A percentile compares a stretch with the other conserved stretches of the same genome.
Conservation (phyloP, 805 yeast genomes). For the Yamadazyma nakazawae region DNA sequence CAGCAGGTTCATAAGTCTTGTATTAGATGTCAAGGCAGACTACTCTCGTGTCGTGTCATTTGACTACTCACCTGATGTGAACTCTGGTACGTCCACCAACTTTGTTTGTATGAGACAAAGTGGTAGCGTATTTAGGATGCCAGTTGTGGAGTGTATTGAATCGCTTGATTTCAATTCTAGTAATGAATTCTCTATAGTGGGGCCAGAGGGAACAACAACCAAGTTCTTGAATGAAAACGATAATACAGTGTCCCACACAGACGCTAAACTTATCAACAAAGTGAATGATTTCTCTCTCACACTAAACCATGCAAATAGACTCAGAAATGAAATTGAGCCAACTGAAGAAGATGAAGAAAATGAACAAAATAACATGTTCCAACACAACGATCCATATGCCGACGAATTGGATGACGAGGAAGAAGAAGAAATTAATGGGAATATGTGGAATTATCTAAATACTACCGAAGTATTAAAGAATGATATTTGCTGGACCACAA, state of each 20-base stretch:
- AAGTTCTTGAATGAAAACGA: conserved; percentile 33
- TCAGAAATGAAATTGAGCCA: conserved; percentile 10
- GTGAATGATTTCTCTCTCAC: conserved; percentile 12
- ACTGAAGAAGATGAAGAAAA: conserved; percentile 2
- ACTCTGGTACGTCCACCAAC: conserved; percentile 52
- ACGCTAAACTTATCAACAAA: conserved; percentile 9
- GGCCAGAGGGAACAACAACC: conserved; percentile 53
- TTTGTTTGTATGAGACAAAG: conserved; percentile 88
- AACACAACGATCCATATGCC: neutral
- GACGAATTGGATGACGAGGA: conserved; percentile 9
- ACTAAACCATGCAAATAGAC: conserved; percentile 7
- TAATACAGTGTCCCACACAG: conserved; percentile 8
- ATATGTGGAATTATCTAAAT: conserved; percentile 27
- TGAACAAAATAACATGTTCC: neutral
- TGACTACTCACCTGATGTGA: conserved; percentile 66
- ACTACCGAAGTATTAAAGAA: conserved; percentile 50
- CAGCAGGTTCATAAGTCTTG: conserved; percentile 69
- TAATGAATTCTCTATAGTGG: conserved; percentile 61
- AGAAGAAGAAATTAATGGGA: conserved; percentile 23
- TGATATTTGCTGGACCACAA: conserved; percentile 73
- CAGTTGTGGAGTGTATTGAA: conserved; percentile 63
- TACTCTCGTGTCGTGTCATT: conserved; percentile 81
- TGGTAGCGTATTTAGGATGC: conserved; percentile 81
- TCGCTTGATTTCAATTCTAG: conserved; percentile 62
- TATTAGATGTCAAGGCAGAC: conserved; percentile 69